Evolutionary conservation across 257 asterid species (phyloP), one percentile per base, ranked within the genome.

Genomic region (Thymus quinquecostatus): DNA sequence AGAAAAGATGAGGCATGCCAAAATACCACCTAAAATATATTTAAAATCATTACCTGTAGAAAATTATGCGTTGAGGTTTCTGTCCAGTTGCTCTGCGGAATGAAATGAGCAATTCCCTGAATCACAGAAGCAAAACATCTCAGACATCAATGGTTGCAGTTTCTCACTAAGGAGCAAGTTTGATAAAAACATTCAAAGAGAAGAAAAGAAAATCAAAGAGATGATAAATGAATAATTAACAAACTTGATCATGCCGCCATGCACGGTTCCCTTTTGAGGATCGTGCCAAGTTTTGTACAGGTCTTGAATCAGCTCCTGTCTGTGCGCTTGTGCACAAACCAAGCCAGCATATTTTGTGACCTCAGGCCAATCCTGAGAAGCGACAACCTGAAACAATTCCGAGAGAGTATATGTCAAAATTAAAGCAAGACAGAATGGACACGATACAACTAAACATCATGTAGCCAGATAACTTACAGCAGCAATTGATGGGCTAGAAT

Each of bases 301-400:
- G 71, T 95, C 99, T 69, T 95, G 92, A 40, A 95, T 92, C 38
- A 95, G 93, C 81, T 95, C 99, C 77, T 95, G 99, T 41, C 99
- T 79, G 73, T 91, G 98, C 57, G 99, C 94, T 80, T 95, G 99
- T 36, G 99, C 96, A 79, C 93, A 89, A 51, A 95, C 99, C 84
- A 95, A 76, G 29, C 98, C 99, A 30, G 98, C 98, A 71, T 95
- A 95, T 57, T 95, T 91, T 0, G 99, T 92, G 49, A 95, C 86
- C 72, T 92, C 97, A 0, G 99, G 99, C 98, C 98, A 95, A 81
- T 95, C 99, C 80, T 91, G 98, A 27, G 99, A 95, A n/a, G 99
- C 99, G 61, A 95, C 99, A 60, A 95, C 99, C 99, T 95, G 82
- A 30, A 69, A 36, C 66, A 55, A 76, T 75, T 43, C 54, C 58